Base-by-base conservation (phyloP, 1,284 basidiomycete species). In the Hypsizygus ulmarius region DNA sequence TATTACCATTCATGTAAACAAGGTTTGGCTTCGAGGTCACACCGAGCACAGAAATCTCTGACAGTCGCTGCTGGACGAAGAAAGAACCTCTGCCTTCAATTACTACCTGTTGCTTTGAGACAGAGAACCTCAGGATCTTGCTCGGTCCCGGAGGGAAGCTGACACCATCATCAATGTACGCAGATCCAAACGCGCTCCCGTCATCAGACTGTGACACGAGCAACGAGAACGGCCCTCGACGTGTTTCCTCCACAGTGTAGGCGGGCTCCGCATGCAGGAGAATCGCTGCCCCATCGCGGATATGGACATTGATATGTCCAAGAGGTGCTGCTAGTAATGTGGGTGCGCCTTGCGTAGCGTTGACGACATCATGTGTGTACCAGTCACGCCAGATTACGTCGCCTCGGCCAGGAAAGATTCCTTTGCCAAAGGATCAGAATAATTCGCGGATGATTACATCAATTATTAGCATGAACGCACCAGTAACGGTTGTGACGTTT, bases 351-450 rank as follows among this genome's bases (percentile, higher is more conserved):
- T 60, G 40, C 5, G 66, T 61, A 14, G 63, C 66, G 53, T 73
- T 66, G 34, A 78, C 74, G 33, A 70, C 70, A 29, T 76, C 69
- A 58, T 87, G 83, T 0, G 82, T 87, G 66, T 82, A 89, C 79
- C 84, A 88, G 64, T 90, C 87, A 45, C 84, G 76, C 87, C 85
- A 91, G 48, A 74, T 67, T 0, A 78, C 76, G 11, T 65, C 67
- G n/a, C 78, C 79, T 47, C 74, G 67, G 0, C 83, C 83, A 21
- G 81, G 82, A 68, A 87, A 81, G 39, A 83, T 70, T 35, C 75
- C 81, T 82, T 42, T 4, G 12, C 14, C 12, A 36, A 39, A 25
- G 10, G 12, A 12, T 49, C 16, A 45, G 37, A n/a, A 25, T 21
- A 18, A 25, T 14, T 39, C 16, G 12, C 19, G 7, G 25, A 30